Evolutionary conservation across 257 asterid genomes (phyloP), one percentile per base, ranked within the genome.

Genomic region (Gentiana macrophylla): DNA sequence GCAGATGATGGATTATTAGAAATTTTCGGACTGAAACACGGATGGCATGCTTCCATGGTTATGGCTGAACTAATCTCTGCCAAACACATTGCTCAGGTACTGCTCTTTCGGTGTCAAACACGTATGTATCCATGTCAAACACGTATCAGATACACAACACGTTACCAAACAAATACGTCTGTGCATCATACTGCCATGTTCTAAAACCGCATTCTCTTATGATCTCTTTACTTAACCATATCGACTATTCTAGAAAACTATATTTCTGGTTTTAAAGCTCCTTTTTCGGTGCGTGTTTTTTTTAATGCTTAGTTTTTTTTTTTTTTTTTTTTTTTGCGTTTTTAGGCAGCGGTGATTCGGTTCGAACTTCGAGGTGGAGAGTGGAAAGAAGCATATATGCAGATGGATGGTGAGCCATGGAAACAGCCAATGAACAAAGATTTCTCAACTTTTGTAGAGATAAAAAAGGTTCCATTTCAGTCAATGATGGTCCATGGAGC

Each of bases 31-130:
- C 64, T 88, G 49, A 88, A 88, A 77, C 96, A 88, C 36, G 96
- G 96, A 63, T 88, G 96, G 96, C 96, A 88, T 71, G 96, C 96
- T 66, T 88, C 96, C 37, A 80, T 88, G 86, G 96, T 88, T 48
- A 88, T 88, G 96, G 90, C 66, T 46, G 94, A 88, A 67, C 73
- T 88, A 35, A 88, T 88, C 55, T 79, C 94, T 33, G 94, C 97
- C 56, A 80, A 79, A 77, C 94, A 88, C 82, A 79, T 88, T 46
- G 91, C 94, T 5, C 98, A 86, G 97, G 97, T 86, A 74, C 71
- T 35, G 52, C 37, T 10, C 45, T 8, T 38, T 15, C 24, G 24
- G 24, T 15, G 24, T 15, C 24, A 15, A 15, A 15, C 24, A 15
- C 24, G 24, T 15, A 15, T 15, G 24, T 24, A 24, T 24, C 24